Percentiles rank a stretch among this genome's conserved stretches.
phyloP scores from a whole-genome alignment of 441 rosid species.

The Eugenia klotzschiana region DNA sequence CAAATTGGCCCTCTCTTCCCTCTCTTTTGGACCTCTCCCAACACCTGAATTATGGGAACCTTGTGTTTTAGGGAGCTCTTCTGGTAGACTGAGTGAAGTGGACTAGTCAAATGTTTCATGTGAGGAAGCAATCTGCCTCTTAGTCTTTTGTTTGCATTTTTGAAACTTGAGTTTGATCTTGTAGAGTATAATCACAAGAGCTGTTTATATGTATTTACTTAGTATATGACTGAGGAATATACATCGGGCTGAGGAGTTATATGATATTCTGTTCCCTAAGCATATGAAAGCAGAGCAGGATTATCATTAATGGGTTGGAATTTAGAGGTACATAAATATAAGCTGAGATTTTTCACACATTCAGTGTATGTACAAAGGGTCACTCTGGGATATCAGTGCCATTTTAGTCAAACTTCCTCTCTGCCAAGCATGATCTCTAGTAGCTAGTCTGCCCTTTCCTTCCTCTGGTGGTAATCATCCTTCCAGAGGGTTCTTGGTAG shows the following conservation, averaged over 20 bases:
- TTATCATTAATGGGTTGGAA: not conserved
- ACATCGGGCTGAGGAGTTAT: not conserved
- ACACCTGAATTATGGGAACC: not conserved
- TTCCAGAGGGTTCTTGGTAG: not conserved
- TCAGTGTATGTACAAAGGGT: not conserved
- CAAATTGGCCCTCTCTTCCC: not conserved
- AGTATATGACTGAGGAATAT: not conserved
- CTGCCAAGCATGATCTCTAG: not conserved
- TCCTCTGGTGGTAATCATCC: not conserved
- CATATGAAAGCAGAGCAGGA: not conserved
- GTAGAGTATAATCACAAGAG: not conserved
- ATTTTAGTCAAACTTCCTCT: not conserved
- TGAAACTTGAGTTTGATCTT: not conserved
- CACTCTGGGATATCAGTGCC: not conserved
- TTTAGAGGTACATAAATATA: not conserved
- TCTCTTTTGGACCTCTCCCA: not conserved
- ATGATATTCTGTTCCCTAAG: not conserved
- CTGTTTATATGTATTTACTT: not conserved
- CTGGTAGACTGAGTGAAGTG: not conserved
- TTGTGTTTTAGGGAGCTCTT: not conserved
- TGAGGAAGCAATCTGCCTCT: not conserved
- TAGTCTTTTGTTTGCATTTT: not conserved
- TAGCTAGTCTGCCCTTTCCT: not conserved
- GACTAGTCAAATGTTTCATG: not conserved
- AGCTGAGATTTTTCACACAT: not conserved